A percentile compares a stretch with the other conserved stretches of the same genome.
phyloP scores from a whole-genome alignment of 768 basidiomycete genomes.

The Scleroderma bovista region DNA sequence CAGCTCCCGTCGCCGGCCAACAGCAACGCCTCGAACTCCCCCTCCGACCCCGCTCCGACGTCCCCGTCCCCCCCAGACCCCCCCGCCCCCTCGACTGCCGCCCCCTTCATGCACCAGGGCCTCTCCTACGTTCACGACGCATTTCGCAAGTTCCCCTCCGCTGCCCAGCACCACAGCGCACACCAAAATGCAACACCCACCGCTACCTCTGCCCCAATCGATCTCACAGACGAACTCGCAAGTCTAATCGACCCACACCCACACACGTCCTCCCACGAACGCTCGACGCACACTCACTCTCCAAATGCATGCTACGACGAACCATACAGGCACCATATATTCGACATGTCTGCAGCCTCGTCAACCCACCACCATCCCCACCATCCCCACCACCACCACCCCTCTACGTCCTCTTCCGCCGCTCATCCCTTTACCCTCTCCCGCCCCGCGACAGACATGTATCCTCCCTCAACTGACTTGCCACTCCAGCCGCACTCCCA shows the following conservation, averaged over 20 bases:
- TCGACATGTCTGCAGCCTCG: conserved; percentile 52
- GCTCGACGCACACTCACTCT: conserved; percentile 38
- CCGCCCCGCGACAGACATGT: conserved; percentile 17
- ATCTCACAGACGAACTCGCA: conserved; percentile 68
- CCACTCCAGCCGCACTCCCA: conserved; percentile 28
- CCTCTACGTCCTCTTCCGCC: conserved; percentile 10
- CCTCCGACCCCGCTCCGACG: conserved; percentile 15
- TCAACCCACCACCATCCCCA: conserved; percentile 29
- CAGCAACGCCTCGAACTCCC: conserved; percentile 13
- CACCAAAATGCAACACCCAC: conserved; percentile 9
- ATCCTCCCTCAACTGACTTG: conserved; percentile 18
- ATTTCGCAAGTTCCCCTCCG: conserved; percentile 46
- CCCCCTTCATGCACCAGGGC: conserved; percentile 42
- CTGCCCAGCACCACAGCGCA: conserved; percentile 12
- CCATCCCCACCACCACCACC: conserved; percentile 11
- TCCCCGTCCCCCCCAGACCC: conserved; percentile 23
- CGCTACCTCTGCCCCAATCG: conserved; percentile 28
- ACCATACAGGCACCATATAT: conserved; percentile 51
- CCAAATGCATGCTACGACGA: conserved; percentile 33
- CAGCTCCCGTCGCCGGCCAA: conserved; percentile 48
- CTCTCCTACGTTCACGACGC: conserved; percentile 46
- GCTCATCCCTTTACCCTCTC: conserved; percentile 2
- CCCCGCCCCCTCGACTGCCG: conserved; percentile 15
- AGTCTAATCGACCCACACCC: conserved; percentile 43
- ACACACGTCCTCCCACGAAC: conserved; percentile 33